Base-by-base conservation (phyloP, 805 yeast species). In the Saccharomycopsis schoenii region DNA sequence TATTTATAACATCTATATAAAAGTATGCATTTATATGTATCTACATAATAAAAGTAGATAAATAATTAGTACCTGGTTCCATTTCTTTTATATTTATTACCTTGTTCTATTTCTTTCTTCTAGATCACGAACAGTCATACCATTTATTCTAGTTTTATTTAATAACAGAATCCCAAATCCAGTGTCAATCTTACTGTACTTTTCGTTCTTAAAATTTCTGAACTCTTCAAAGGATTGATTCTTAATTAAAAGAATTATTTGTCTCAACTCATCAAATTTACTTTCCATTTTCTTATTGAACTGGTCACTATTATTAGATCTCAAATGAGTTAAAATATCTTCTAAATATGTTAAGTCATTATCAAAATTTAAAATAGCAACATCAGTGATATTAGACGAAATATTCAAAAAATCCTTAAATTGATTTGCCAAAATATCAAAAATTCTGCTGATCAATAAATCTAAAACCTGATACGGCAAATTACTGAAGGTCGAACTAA, bases 321-420 rank as follows among this genome's bases (percentile, higher is more conserved):
- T 71, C 17, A 72, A 64, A 42, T 72, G 71, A 15, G 69, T 63
- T n/a, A 77, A 70, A 58, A 74, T 73, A 40, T 68, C 68, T 70
- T 91, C 97, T 64, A 94, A 76, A 71, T 88, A 89, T n/a, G 76
- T 73, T 37, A 94, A 81, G 71, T 93, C 98, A 36, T 81, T 69
- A 67, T 88, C 89, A 70, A 93, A 92, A 71, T 91, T 92, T 5
- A 85, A 75, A 0, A 93, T 61, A 74, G 85, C 24, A 77, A 76
- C 21, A 90, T 84, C 66, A 83, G 83, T 11, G 74, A 70, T 1
- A 76, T 70, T 1, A 78, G 80, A 0, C 84, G 81, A 19, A 80
- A 79, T 72, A 55, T 83, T 75, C 62, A 92, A 75, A 9, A 84
- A 76, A 54, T 79, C 78, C 64, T 88, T 76, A 70, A 93, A 82